phyloP scores from a whole-genome alignment of 495 filamentous ascomycete genomes.

The Lasiosphaeris hirsuta region DNA sequence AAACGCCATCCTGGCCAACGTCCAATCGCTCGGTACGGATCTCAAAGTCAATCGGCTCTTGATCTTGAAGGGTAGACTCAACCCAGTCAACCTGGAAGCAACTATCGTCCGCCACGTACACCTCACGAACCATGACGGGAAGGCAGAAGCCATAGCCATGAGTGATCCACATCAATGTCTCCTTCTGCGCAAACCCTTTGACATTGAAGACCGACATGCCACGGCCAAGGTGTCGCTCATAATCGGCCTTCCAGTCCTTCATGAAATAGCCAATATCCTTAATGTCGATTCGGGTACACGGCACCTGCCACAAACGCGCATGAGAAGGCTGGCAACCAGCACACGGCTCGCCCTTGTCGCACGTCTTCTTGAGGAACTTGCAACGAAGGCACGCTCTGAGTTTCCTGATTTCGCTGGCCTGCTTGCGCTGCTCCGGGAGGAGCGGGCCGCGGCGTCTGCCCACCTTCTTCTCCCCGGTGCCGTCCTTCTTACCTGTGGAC shows the following conservation, averaged over 20 bases:
- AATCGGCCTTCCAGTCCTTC: slow-evolving; percentile 97
- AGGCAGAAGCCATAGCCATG: slow-evolving; percentile 88
- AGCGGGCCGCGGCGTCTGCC: slow-evolving; percentile 82
- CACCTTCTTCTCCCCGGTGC: slow-evolving; percentile 76
- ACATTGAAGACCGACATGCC: slow-evolving; percentile 90
- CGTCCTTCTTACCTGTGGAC: slow-evolving; percentile 70
- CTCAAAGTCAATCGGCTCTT: slow-evolving; percentile 72
- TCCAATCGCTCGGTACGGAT: slow-evolving; percentile 80
- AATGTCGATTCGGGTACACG: slow-evolving; percentile 93
- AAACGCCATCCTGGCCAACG: slow-evolving; percentile 79
- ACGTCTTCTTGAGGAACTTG: slow-evolving; percentile 98
- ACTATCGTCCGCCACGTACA: slow-evolving; percentile 84
- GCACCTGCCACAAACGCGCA: slow-evolving; percentile 89
- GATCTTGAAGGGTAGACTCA: slow-evolving; percentile 63
- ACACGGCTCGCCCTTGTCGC: slow-evolving; percentile 92
- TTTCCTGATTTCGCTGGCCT: slow-evolving; percentile 91
- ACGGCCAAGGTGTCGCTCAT: slow-evolving; percentile 80
- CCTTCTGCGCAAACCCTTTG: slow-evolving; percentile 81
- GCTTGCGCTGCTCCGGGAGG: slow-evolving; percentile 88
- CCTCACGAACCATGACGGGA: slow-evolving; percentile 84
- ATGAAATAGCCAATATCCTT: slow-evolving; percentile 96
- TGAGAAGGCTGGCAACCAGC: slow-evolving; percentile 90
- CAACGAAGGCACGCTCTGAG: slow-evolving; percentile 88
- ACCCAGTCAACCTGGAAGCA: slow-evolving; percentile 92
- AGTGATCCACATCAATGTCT: slow-evolving; percentile 75